Conservation (phyloP, 257 asterid species). For the Coffea canephora region DNA sequence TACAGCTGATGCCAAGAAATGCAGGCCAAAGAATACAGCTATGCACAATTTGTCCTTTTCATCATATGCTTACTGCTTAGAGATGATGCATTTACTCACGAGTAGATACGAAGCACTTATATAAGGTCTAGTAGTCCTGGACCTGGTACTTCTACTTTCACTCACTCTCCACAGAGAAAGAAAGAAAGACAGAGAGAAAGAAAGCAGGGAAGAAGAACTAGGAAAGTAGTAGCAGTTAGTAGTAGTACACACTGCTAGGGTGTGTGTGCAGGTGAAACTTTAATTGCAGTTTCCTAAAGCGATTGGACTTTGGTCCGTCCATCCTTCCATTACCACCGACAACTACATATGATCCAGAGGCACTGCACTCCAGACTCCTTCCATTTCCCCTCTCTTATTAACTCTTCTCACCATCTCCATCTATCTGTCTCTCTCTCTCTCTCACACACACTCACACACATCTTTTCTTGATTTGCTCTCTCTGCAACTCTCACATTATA, state of each 20-base stretch:
- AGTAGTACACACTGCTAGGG: no score
- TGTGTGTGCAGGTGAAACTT: conserved; percentile 12
- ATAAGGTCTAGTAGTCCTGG: no score
- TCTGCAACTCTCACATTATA: conserved; percentile 2
- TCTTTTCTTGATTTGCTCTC: background rate
- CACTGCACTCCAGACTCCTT: background rate
- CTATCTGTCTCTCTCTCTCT: background rate
- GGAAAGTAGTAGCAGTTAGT: no score
- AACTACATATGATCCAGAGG: background rate
- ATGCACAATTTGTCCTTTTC: background rate
- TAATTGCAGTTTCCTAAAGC: background rate
- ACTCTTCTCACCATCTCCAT: conserved; percentile 5
- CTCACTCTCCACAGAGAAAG: no score
- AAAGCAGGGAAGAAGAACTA: no score
- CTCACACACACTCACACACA: background rate
- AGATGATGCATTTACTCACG: background rate
- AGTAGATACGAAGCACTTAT: background rate
- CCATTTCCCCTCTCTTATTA: background rate
- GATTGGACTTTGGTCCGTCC: background rate
- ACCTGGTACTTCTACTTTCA: no score
- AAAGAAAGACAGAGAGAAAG: no score
- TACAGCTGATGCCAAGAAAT: background rate
- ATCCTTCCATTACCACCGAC: conserved; percentile 12
- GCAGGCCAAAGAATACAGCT: background rate
- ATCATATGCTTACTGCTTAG: background rate